These are phyloP conservation scores for Diphasiastrum complanatum DNA, from an alignment of 83 land plant genomes.

Conservation along the genomic window DNA sequence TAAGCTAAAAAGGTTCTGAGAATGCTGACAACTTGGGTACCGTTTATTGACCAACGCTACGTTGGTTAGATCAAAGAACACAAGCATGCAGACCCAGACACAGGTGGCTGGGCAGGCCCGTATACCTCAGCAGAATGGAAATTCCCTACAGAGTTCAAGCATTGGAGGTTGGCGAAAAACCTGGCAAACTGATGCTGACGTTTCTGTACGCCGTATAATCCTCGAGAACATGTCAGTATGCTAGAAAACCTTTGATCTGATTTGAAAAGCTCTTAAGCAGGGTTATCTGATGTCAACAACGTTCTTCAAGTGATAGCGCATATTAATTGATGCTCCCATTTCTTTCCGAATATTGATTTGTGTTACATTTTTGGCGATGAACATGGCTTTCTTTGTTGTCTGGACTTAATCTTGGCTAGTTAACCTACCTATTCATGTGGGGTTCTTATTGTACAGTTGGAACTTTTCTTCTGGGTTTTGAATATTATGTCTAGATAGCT, in stretches of 20 bases:
- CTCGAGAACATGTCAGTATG: slow-evolving; percentile 33
- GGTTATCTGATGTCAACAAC: not conserved
- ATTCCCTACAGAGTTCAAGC: slow-evolving; percentile 5
- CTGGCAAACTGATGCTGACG: slow-evolving; percentile 37
- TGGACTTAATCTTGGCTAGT: too few species aligned
- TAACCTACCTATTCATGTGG: too few species aligned
- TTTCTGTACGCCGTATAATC: slow-evolving; percentile 17
- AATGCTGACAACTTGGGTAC: too few species aligned
- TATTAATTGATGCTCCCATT: too few species aligned
- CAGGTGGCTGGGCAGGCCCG: slow-evolving; percentile 41
- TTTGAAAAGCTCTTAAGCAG: not conserved
- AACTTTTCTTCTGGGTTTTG: not conserved
- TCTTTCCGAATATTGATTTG: too few species aligned
- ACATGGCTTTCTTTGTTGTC: too few species aligned
- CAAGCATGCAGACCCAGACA: slow-evolving; percentile 46
- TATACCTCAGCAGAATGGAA: slow-evolving; percentile 43
- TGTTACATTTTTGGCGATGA: too few species aligned
- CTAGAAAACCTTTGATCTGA: not conserved
- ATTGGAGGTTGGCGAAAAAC: slow-evolving; percentile 6
- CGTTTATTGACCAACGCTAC: too few species aligned
- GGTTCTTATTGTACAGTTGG: too few species aligned
- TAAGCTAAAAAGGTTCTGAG: too few species aligned
- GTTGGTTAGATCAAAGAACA: too few species aligned
- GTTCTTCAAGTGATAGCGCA: too few species aligned
- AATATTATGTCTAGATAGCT: not conserved